These are phyloP conservation scores for Ceriops decandra DNA, from an alignment of 345 rosid species.

Conservation along the genomic window DNA sequence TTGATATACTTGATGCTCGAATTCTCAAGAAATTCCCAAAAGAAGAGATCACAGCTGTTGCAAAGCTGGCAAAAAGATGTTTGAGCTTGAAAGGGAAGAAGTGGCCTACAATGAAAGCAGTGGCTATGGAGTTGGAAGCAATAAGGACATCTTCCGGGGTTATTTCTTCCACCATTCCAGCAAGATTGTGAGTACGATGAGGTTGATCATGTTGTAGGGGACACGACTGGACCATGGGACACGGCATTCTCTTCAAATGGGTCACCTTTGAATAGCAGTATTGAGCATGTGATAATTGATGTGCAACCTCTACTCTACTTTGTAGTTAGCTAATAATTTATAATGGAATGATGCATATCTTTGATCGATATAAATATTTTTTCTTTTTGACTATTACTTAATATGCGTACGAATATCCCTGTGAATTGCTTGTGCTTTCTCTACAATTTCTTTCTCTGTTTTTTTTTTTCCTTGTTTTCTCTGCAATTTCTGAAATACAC, in stretches of 20 bases:
- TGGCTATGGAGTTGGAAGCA: constrained; percentile 4
- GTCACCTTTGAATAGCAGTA: background rate
- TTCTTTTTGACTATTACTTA: no score
- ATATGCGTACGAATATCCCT: no score
- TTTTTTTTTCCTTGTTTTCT: no score
- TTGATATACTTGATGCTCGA: constrained; percentile 1
- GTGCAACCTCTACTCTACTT: background rate
- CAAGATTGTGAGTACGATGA: background rate
- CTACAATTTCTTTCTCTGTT: no score
- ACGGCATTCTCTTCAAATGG: background rate
- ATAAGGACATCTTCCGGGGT: background rate
- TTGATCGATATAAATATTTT: no score
- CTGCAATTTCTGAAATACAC: no score
- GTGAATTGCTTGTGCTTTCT: no score
- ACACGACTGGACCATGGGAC: background rate
- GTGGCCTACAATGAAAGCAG: constrained; percentile 7
- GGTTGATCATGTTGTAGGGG: background rate
- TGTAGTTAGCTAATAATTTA: background rate
- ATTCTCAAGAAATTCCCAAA: background rate
- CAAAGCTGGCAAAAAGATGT: constrained; percentile 2
- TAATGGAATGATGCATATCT: no score
- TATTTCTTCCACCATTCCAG: background rate
- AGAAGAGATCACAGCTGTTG: constrained; percentile 2
- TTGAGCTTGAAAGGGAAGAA: background rate
- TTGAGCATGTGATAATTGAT: background rate